These are phyloP conservation scores for Eucalyptus sp. DNA, from an alignment of 345 rosid genomes.

Conservation along the genomic window DNA sequence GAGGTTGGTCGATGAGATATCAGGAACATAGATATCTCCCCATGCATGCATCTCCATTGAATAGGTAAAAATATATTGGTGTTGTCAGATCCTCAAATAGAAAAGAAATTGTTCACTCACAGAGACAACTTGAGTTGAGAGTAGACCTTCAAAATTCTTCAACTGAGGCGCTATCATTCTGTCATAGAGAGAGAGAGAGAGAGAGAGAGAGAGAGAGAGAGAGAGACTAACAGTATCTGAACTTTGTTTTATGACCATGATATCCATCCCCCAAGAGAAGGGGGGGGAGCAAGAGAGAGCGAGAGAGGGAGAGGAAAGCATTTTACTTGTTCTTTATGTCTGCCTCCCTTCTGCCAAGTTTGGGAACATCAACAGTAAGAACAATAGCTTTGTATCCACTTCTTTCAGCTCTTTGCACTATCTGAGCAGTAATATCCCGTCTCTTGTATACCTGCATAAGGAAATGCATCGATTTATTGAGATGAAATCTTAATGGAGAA, in stretches of 20 bases:
- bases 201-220: not conserved
- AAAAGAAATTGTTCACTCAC: constrained; percentile 24
- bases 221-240: not conserved
- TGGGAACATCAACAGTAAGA: constrained; percentile 73
- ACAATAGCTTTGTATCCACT: constrained; percentile 76
- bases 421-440: constrained; percentile 39
- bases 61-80: not conserved
- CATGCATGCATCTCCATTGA: not conserved
- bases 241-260: not conserved
- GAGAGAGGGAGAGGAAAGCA: not conserved
- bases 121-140: constrained; percentile 26
- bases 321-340: constrained; percentile 75
- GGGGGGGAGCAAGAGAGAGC: not conserved
- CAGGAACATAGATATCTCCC: not conserved
- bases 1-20: not conserved
- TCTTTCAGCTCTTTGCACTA: constrained; percentile 73
- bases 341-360: constrained; percentile 74
- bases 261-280: not conserved
- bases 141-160: constrained; percentile 68
- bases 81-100: not conserved
- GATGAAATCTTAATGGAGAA: not conserved
- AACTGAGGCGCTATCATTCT: constrained; percentile 57
- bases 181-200: not conserved
- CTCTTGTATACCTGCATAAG: constrained; percentile 41
- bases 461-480: not conserved